Percentiles rank a stretch among this genome's conserved stretches.
These are phyloP conservation scores for Nicotiana tomentosiformis DNA, from an alignment of 257 asterid genomes.

Conservation along the genomic window DNA sequence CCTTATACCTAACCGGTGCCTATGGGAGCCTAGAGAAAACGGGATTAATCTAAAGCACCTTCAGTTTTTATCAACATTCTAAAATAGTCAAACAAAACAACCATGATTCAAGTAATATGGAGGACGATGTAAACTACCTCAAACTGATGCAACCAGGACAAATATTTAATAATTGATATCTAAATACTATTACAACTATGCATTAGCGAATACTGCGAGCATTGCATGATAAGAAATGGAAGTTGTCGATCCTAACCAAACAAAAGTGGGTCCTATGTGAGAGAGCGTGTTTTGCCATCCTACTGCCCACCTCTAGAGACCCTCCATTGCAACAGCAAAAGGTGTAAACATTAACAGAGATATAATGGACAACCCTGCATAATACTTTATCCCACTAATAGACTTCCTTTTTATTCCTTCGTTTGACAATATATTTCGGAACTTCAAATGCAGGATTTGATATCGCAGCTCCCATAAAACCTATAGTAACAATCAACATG, in stretches of 20 bases:
- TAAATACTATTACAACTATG: neutral
- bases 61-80: neutral
- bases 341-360: slow-evolving; percentile 16
- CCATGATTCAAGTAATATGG: neutral
- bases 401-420: slow-evolving; percentile 16
- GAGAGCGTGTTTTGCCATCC: slow-evolving; percentile 11
- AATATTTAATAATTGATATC: neutral
- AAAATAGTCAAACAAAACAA: neutral
- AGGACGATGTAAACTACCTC: neutral
- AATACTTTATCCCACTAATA: slow-evolving; percentile 17
- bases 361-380: slow-evolving; percentile 15
- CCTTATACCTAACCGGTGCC: neutral
- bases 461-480: slow-evolving; percentile 18
- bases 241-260: neutral
- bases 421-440: slow-evolving; percentile 17
- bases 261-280: slow-evolving; percentile 18
- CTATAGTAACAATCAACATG: neutral
- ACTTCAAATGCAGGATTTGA: slow-evolving; percentile 16
- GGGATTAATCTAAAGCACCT: neutral
- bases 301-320: slow-evolving; percentile 12
- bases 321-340: slow-evolving; percentile 15
- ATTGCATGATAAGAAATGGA: neutral
- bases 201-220: neutral
- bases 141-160: neutral
- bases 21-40: neutral